phyloP scores from a whole-genome alignment of 371 early-diverging fungal genomes.

The Lichtheimia ramosa region DNA sequence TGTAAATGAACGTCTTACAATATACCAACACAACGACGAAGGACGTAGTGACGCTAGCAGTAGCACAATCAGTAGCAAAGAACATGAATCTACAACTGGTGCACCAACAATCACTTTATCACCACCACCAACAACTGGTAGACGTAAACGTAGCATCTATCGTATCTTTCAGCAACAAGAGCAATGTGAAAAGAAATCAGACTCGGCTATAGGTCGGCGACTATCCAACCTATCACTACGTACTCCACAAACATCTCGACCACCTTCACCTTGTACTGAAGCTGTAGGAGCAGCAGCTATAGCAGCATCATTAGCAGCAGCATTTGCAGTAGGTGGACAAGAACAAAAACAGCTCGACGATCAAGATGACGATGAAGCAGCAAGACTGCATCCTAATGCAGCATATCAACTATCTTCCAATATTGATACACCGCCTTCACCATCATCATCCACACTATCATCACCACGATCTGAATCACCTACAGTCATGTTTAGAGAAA shows the following conservation, averaged over 20 bases:
- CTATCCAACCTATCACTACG: slow-evolving; percentile 15
- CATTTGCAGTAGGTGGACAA: slow-evolving; percentile 14
- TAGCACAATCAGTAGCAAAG: too few species aligned
- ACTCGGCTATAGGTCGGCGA: slow-evolving; percentile 11
- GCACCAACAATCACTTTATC: slow-evolving; percentile 22
- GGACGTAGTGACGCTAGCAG: too few species aligned
- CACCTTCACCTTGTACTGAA: slow-evolving; percentile 16
- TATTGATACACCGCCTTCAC: slow-evolving; percentile 11
- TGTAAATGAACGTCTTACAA: slow-evolving; percentile 1
- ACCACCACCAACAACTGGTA: slow-evolving; percentile 12
- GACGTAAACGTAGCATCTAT: slow-evolving; percentile 21
- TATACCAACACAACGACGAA: slow-evolving; percentile 1
- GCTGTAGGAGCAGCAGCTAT: slow-evolving; percentile 20
- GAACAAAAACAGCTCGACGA: not conserved
- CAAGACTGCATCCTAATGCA: slow-evolving; percentile 19
- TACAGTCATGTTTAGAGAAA: slow-evolving; percentile 18
- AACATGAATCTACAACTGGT: not conserved
- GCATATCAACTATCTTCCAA: slow-evolving; percentile 6
- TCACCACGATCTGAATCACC: slow-evolving; percentile 13
- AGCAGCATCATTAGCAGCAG: slow-evolving; percentile 21
- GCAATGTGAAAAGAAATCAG: slow-evolving; percentile 1
- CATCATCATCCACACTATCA: slow-evolving; percentile 12
- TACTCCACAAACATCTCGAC: slow-evolving; percentile 9
- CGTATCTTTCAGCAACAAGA: slow-evolving; percentile 9
- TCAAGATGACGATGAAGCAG: not conserved